Conservation (phyloP, 208 protist species). For the Trypanosoma platydactyli region DNA sequence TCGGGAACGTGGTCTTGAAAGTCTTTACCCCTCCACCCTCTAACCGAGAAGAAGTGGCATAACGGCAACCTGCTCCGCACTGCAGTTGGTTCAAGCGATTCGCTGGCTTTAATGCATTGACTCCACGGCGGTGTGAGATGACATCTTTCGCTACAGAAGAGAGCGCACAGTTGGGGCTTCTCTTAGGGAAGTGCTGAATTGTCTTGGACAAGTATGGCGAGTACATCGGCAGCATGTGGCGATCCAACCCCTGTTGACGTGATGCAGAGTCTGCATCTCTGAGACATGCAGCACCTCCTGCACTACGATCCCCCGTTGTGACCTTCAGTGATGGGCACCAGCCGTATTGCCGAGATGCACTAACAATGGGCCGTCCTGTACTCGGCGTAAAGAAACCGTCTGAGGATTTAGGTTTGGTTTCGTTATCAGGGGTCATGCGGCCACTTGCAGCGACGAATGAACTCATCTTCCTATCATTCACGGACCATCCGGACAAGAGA, state of each 20-base stretch:
- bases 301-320: not conserved
- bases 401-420: not conserved
- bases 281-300: not conserved
- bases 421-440: not conserved
- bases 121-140: not conserved
- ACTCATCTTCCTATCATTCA: not conserved
- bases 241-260: not conserved
- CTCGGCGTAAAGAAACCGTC: not conserved
- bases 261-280: not conserved
- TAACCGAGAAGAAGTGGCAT: not conserved
- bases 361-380: not conserved
- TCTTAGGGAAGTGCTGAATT: not conserved
- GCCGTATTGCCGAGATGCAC: slow-evolving; percentile 3
- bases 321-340: slow-evolving; percentile 1
- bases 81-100: not conserved
- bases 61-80: not conserved
- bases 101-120: not conserved
- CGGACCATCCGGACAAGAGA: slow-evolving; percentile 15
- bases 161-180: not conserved
- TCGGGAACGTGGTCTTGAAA: not conserved
- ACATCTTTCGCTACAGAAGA: not conserved
- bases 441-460: not conserved
- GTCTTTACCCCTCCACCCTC: not conserved
- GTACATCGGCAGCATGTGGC: not conserved
- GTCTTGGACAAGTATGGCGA: slow-evolving; percentile 10